Evolutionary conservation across 441 rosid species (phyloP).

Genomic region (Arabidopsis lyrata): DNA sequence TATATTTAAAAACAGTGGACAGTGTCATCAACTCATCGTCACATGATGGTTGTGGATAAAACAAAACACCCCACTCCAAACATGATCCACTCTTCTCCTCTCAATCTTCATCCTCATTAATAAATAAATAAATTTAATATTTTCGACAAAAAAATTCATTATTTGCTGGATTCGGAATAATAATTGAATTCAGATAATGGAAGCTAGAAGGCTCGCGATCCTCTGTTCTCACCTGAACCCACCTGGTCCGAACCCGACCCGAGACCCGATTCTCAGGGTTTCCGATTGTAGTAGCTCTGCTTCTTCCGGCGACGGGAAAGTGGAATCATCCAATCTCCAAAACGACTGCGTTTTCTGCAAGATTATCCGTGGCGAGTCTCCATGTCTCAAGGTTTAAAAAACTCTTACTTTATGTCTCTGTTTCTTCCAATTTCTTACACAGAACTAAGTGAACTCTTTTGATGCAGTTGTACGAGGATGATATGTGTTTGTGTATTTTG

Average conservation of each 20-base stretch:
- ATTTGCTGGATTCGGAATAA: background rate
- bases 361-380: slow-evolving; percentile 79
- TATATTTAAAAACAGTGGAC: background rate
- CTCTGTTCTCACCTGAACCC: slow-evolving; percentile 69
- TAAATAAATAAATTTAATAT: background rate
- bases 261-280: slow-evolving; percentile 28
- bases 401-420: background rate
- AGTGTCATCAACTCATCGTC: slow-evolving; percentile 3
- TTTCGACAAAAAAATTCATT: background rate
- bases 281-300: slow-evolving; percentile 49
- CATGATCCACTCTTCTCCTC: slow-evolving; percentile 41
- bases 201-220: slow-evolving; percentile 70
- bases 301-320: slow-evolving; percentile 22
- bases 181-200: slow-evolving; percentile 51
- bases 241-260: slow-evolving; percentile 3
- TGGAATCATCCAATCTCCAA: slow-evolving; percentile 23
- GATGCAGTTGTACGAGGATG: slow-evolving; percentile 86
- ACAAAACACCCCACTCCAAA: slow-evolving; percentile 33
- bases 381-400: slow-evolving; percentile 63
- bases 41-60: slow-evolving; percentile 45
- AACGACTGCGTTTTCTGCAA: slow-evolving; percentile 81
- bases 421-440: background rate
- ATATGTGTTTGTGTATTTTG: slow-evolving; percentile 79
- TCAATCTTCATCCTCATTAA: slow-evolving; percentile 32
- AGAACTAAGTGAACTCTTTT: slow-evolving; percentile 7